Evolutionary conservation across 345 rosid species (phyloP).

Genomic region (Acer saccharum): DNA sequence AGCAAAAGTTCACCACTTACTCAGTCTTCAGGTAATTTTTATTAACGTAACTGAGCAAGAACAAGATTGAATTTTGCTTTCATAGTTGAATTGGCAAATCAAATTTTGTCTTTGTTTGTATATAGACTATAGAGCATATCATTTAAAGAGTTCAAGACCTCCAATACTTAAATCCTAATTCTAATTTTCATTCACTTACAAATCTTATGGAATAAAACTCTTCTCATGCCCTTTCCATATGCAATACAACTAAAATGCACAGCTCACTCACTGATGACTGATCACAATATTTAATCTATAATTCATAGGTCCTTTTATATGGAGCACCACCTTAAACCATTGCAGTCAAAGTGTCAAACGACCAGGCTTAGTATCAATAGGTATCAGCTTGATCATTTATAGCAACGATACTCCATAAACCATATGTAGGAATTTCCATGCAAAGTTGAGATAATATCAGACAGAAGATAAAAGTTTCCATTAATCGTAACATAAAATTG

Average conservation of each 20-base stretch:
- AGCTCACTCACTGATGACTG: not conserved
- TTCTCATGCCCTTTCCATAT: not conserved
- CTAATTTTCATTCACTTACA: not conserved
- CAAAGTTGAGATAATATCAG: not conserved
- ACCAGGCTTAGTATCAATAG: not conserved
- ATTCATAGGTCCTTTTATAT: not conserved
- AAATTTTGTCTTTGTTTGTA: not conserved
- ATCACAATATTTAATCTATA: not conserved
- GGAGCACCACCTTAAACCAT: not conserved
- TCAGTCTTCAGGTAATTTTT: not conserved
- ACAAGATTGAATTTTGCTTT: not conserved
- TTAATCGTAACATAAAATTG: not conserved
- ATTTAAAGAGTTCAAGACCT: not conserved
- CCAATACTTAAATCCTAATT: not conserved
- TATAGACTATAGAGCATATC: not conserved
- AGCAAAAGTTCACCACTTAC: not conserved
- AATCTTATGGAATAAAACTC: not conserved
- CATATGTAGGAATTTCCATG: not conserved
- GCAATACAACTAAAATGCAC: not conserved
- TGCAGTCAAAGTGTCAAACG: not conserved
- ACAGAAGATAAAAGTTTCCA: constrained; percentile 4
- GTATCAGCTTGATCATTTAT: not conserved
- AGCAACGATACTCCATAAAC: constrained; percentile 1
- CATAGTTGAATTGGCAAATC: not conserved
- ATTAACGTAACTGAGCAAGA: not conserved